phyloP scores from a whole-genome alignment of 1,139 yeast species.

The Arxiozyma heterogenica region DNA sequence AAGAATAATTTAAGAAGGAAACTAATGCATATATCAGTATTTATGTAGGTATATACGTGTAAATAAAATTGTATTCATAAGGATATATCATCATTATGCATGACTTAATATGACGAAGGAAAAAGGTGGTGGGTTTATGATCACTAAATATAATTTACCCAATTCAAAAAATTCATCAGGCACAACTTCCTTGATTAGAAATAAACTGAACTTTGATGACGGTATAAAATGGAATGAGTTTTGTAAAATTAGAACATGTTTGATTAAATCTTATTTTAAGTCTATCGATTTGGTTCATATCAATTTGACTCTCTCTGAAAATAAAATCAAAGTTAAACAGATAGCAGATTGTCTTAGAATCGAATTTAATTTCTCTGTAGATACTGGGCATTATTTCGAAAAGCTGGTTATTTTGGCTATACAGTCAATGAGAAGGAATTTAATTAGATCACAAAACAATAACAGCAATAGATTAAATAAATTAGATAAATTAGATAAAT shows the following conservation, averaged over 20 bases:
- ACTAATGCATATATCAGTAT: no score
- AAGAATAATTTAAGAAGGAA: no score
- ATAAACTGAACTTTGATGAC: constrained; percentile 64
- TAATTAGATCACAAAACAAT: constrained; percentile 43
- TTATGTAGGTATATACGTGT: no score
- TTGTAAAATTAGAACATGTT: constrained; percentile 5
- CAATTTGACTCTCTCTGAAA: not conserved
- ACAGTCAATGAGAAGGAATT: constrained; percentile 63
- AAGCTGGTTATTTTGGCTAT: constrained; percentile 86
- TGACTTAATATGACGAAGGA: not conserved
- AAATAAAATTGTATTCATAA: no score
- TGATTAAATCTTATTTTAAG: not conserved
- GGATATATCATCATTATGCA: not conserved
- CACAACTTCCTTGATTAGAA: constrained; percentile 36
- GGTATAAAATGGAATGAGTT: constrained; percentile 81
- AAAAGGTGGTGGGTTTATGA: not conserved
- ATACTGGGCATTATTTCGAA: constrained; percentile 55
- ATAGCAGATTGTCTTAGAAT: constrained; percentile 67
- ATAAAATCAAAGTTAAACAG: constrained; percentile 46
- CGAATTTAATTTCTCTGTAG: constrained; percentile 66
- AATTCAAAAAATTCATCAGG: constrained; percentile 1
- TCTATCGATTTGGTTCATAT: not conserved
- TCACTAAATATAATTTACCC: constrained; percentile 1
- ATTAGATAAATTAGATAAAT: no score
- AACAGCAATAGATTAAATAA: not conserved